These are phyloP conservation scores for Obba rivulosa DNA, from an alignment of 768 basidiomycete species.

Conservation along the genomic window DNA sequence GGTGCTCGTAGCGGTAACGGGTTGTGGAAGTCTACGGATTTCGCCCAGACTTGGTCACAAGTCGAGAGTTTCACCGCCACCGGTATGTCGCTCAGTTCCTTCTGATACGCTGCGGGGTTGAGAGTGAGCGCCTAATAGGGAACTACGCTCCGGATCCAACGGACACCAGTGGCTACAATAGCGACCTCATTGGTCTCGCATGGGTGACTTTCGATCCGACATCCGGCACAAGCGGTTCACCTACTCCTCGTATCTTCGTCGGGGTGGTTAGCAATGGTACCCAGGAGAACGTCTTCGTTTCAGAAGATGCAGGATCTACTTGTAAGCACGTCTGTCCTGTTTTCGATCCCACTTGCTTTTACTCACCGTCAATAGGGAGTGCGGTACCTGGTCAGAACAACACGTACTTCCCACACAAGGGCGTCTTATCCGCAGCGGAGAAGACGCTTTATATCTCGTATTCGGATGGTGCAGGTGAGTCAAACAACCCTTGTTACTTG, in stretches of 20 bases:
- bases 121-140: conserved; percentile 32
- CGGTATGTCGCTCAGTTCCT: conserved; percentile 29
- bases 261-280: conserved; percentile 56
- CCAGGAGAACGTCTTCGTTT: conserved; percentile 46
- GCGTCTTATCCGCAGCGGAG: conserved; percentile 54
- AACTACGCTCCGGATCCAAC: conserved; percentile 48
- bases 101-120: background rate
- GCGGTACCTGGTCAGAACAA: conserved; percentile 54
- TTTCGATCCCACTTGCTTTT: background rate
- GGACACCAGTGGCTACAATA: conserved; percentile 38
- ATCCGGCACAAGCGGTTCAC: conserved; percentile 44
- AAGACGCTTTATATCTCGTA: conserved; percentile 56
- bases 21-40: conserved; percentile 61
- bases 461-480: conserved; percentile 47
- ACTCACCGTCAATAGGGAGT: conserved; percentile 34
- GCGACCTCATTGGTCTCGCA: conserved; percentile 39
- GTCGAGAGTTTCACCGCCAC: conserved; percentile 55
- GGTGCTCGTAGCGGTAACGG: conserved; percentile 62
- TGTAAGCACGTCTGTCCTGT: conserved; percentile 37
- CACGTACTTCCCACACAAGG: conserved; percentile 59
- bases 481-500: conserved; percentile 16
- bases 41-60: conserved; percentile 52
- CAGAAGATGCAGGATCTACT: conserved; percentile 49
- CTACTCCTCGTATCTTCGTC: conserved; percentile 63
- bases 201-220: conserved; percentile 63